phyloP scores from a whole-genome alignment of 306 rosid species.

The Albizia julibrissin region DNA sequence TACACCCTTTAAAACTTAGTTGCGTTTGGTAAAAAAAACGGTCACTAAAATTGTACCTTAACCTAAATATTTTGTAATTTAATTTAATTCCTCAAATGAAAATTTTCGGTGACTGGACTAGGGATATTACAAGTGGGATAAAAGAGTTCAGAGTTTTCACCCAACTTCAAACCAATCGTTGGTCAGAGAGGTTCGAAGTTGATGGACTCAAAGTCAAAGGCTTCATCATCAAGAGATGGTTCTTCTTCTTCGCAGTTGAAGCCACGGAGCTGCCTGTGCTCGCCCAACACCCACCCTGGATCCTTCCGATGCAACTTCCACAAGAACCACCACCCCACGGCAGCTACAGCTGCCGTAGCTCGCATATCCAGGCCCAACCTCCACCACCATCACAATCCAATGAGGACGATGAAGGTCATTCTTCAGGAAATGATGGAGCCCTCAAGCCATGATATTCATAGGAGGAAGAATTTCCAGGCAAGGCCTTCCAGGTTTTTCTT shows the following conservation, averaged over 20 bases:
- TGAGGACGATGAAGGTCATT: conserved; percentile 38
- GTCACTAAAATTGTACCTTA: too few species aligned
- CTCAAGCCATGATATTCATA: conserved; percentile 47
- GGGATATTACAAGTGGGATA: too few species aligned
- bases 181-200: not conserved
- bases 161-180: too few species aligned
- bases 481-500: conserved; percentile 53
- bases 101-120: too few species aligned
- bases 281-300: conserved; percentile 68
- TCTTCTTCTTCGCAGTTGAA: not conserved
- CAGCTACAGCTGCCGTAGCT: too few species aligned
- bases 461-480: conserved; percentile 56
- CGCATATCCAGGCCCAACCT: not conserved
- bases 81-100: too few species aligned
- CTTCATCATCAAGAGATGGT: conserved; percentile 27
- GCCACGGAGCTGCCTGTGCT: conserved; percentile 56
- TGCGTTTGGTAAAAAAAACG: too few species aligned
- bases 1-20: too few species aligned
- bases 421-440: conserved; percentile 52
- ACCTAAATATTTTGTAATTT: too few species aligned
- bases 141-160: too few species aligned
- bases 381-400: not conserved
- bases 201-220: conserved; percentile 44
- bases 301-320: conserved; percentile 73
- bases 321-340: conserved; percentile 19